Percentiles rank a stretch among this genome's conserved stretches.
These are phyloP conservation scores for Coemansia sp. DNA, from an alignment of 192 early-diverging fungal genomes.

Conservation along the genomic window DNA sequence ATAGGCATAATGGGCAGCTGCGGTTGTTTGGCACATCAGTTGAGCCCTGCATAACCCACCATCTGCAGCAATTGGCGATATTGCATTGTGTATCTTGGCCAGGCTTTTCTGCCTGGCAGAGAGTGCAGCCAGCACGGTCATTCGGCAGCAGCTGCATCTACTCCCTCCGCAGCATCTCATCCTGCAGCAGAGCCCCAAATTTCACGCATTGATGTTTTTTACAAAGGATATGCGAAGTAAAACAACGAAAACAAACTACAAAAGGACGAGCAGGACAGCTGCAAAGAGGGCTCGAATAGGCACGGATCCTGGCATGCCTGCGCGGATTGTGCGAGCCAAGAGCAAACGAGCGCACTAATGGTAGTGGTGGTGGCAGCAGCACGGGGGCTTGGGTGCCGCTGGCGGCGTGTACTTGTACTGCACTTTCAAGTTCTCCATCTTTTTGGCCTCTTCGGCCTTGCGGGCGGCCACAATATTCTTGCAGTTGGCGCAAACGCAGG, in stretches of 20 bases:
- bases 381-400: conserved; percentile 12
- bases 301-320: background rate
- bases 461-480: conserved; percentile 26
- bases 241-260: conserved; percentile 21
- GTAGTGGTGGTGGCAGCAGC: conserved; percentile 43
- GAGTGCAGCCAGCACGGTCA: too few species aligned
- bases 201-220: conserved; percentile 1
- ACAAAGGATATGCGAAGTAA: conserved; percentile 1
- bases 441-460: conserved; percentile 28
- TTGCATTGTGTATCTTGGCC: background rate
- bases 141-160: too few species aligned
- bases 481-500: conserved; percentile 49
- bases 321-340: background rate
- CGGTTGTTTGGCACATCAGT: conserved; percentile 1
- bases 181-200: background rate
- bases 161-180: too few species aligned
- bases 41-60: conserved; percentile 4
- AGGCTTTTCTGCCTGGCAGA: too few species aligned
- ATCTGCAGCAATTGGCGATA: conserved; percentile 4
- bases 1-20: background rate
- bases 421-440: conserved; percentile 27
- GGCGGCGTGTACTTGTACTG: conserved; percentile 40
- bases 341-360: background rate
- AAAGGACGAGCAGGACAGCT: conserved; percentile 3
- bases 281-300: background rate